These are phyloP conservation scores for Plasmodium knowlesi DNA, from an alignment of 169 alveolate genomes.

Conservation along the genomic window DNA sequence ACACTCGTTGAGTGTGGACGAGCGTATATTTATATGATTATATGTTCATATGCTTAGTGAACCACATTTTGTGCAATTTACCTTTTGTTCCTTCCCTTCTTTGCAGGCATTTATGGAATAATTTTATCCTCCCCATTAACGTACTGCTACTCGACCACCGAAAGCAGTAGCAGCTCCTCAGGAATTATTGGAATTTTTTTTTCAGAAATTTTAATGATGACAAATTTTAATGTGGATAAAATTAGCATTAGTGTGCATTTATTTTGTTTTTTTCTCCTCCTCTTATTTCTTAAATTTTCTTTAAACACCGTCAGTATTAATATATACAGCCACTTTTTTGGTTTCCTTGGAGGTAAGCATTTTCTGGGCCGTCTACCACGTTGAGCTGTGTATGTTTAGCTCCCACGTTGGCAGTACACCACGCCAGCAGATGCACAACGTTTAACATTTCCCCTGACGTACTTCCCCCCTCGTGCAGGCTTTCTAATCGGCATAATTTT, in stretches of 20 bases:
- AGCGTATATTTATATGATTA: background rate
- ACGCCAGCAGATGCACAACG: background rate
- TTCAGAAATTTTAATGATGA: constrained; percentile 76
- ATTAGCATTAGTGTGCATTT: constrained; percentile 75
- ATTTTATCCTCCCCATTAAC: constrained; percentile 72
- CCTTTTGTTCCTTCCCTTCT: constrained; percentile 5
- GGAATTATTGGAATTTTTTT: constrained; percentile 76
- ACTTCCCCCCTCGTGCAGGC: constrained; percentile 13
- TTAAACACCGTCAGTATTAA: constrained; percentile 65
- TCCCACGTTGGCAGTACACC: background rate
- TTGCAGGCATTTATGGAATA: constrained; percentile 73
- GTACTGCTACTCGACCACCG: constrained; percentile 74
- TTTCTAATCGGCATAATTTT: constrained; percentile 67
- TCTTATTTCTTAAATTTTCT: constrained; percentile 69
- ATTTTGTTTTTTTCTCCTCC: constrained; percentile 71
- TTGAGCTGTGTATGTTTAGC: background rate
- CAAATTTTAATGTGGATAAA: constrained; percentile 76
- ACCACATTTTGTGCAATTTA: background rate
- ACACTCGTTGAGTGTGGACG: background rate
- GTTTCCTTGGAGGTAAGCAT: constrained; percentile 73
- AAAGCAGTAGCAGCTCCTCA: constrained; percentile 71
- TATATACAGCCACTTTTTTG: constrained; percentile 73
- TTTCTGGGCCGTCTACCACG: background rate
- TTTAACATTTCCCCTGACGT: background rate
- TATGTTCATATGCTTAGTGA: background rate